These are phyloP conservation scores for Coniophora puteana DNA, from an alignment of 1,284 basidiomycete species.

Conservation along the genomic window DNA sequence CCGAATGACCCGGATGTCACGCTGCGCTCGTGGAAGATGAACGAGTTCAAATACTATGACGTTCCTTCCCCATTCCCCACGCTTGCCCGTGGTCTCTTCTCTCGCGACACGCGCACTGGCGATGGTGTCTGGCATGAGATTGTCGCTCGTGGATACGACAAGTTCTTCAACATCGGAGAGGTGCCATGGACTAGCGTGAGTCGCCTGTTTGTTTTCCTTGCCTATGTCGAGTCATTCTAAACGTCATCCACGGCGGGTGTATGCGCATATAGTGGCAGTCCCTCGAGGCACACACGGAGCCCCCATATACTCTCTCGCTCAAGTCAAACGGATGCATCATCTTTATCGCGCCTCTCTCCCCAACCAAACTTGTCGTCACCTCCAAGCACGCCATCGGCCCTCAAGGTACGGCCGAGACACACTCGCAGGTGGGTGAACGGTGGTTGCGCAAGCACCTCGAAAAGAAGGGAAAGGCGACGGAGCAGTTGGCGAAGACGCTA, in stretches of 20 bases:
- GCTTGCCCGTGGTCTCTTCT: slow-evolving; percentile 85
- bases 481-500: slow-evolving; percentile 70
- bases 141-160: slow-evolving; percentile 93
- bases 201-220: slow-evolving; percentile 5
- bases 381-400: slow-evolving; percentile 90
- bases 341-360: slow-evolving; percentile 86
- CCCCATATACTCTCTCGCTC: slow-evolving; percentile 87
- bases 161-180: slow-evolving; percentile 98
- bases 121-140: slow-evolving; percentile 41
- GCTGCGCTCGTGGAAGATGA: slow-evolving; percentile 92
- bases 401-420: slow-evolving; percentile 41
- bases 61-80: slow-evolving; percentile 90
- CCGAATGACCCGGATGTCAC: slow-evolving; percentile 50
- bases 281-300: slow-evolving; percentile 65
- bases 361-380: slow-evolving; percentile 76
- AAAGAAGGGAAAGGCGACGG: slow-evolving; percentile 62
- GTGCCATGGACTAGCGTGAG: slow-evolving; percentile 91
- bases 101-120: slow-evolving; percentile 34
- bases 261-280: slow-evolving; percentile 83
- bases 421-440: slow-evolving; percentile 75
- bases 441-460: slow-evolving; percentile 83
- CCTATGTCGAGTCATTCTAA: no score
- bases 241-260: no score
- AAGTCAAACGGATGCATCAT: slow-evolving; percentile 99
- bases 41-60: slow-evolving; percentile 89